phyloP scores from a whole-genome alignment of 176 grass and related monocot species.

The Melocanna baccifera region DNA sequence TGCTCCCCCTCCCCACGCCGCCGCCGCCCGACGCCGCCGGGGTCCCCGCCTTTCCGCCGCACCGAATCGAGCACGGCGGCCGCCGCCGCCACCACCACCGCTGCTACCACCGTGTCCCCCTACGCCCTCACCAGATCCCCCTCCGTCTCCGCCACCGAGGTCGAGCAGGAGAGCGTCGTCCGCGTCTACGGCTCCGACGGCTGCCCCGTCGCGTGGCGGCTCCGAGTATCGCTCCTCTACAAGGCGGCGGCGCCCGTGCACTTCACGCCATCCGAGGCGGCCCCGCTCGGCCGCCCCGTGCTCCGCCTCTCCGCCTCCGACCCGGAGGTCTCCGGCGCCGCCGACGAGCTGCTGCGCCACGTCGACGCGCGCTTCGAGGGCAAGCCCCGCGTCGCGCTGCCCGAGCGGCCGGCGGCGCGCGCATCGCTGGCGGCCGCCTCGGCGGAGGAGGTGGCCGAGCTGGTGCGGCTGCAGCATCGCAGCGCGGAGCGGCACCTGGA shows the following conservation, averaged over 20 bases:
- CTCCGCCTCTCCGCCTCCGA: constrained; percentile 61
- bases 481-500: constrained; percentile 81
- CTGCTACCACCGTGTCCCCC: constrained; percentile 23
- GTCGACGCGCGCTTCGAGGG: constrained; percentile 72
- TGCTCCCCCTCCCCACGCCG: constrained; percentile 61
- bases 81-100: background rate
- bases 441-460: constrained; percentile 55
- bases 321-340: constrained; percentile 57
- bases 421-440: constrained; percentile 27
- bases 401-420: constrained; percentile 3
- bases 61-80: background rate
- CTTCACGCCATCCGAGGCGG: constrained; percentile 74
- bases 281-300: constrained; percentile 70
- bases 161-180: constrained; percentile 35
- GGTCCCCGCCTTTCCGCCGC: constrained; percentile 14
- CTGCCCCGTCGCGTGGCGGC: constrained; percentile 64
- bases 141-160: constrained; percentile 27
- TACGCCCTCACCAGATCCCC: constrained; percentile 48
- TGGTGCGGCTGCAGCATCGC: constrained; percentile 76
- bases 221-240: constrained; percentile 88
- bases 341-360: constrained; percentile 57
- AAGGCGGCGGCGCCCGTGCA: constrained; percentile 68
- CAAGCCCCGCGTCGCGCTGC: constrained; percentile 56
- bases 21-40: constrained; percentile 19
- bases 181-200: constrained; percentile 80